A percentile compares a stretch with the other conserved stretches of the same genome.
These are phyloP conservation scores for Cyathus striatus DNA, from an alignment of 768 basidiomycete species.

Conservation along the genomic window DNA sequence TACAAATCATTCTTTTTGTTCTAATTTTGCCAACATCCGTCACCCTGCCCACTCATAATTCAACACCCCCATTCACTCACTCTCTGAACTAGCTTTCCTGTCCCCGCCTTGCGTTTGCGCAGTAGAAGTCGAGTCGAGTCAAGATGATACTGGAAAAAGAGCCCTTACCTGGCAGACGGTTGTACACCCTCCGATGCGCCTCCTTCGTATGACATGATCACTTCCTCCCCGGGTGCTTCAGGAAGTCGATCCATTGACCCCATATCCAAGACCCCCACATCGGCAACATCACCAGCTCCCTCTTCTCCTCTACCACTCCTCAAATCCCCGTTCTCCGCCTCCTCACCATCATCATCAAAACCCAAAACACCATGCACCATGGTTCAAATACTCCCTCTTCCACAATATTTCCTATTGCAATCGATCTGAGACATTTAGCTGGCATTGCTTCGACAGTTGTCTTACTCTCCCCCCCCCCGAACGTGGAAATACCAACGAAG, in stretches of 20 bases:
- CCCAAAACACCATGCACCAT: conserved; percentile 21
- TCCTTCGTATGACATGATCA: conserved; percentile 30
- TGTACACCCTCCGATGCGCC: conserved; percentile 32
- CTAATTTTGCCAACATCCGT: too few species aligned
- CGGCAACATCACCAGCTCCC: conserved; percentile 8
- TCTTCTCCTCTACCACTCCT: conserved; percentile 6
- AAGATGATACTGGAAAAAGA: conserved; percentile 24
- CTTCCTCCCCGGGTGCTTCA: not conserved
- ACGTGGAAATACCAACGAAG: too few species aligned
- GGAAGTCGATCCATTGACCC: too few species aligned
- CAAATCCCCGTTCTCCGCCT: conserved; percentile 8
- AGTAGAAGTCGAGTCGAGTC: too few species aligned
- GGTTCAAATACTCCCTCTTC: conserved; percentile 29
- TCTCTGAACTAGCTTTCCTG: too few species aligned
- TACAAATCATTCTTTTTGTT: too few species aligned
- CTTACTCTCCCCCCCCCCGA: not conserved
- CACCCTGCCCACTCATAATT: too few species aligned
- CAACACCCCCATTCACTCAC: too few species aligned
- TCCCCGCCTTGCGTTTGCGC: too few species aligned
- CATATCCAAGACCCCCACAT: too few species aligned
- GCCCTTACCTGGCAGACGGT: conserved; percentile 31
- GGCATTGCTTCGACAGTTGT: conserved; percentile 54
- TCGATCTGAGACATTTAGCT: conserved; percentile 53
- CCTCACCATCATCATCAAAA: conserved; percentile 25
- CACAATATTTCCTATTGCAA: conserved; percentile 43